Conservation (phyloP, 2,329 filamentous ascomycete species). For the Diaporthe vexans region DNA sequence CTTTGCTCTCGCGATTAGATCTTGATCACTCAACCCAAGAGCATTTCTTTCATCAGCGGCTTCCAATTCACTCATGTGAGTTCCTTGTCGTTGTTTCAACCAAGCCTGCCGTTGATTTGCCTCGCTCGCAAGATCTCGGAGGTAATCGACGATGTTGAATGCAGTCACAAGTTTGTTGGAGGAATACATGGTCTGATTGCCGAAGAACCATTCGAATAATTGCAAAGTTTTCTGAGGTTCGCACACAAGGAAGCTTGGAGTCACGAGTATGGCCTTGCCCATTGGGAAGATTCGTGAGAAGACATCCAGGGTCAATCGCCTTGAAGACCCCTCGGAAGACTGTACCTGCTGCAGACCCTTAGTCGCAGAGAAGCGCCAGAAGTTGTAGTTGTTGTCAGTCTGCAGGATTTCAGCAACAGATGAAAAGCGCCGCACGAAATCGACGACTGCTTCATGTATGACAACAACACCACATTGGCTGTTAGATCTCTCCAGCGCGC, state of each 20-base stretch:
- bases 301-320: not conserved
- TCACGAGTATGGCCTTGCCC: slow-evolving; percentile 61
- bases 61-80: slow-evolving; percentile 26
- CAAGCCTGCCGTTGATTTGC: slow-evolving; percentile 46
- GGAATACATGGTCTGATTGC: slow-evolving; percentile 43
- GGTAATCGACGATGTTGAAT: slow-evolving; percentile 52
- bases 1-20: slow-evolving; percentile 36
- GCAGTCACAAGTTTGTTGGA: slow-evolving; percentile 53
- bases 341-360: slow-evolving; percentile 47
- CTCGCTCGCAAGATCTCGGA: slow-evolving; percentile 53
- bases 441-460: slow-evolving; percentile 59
- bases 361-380: slow-evolving; percentile 59
- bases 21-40: slow-evolving; percentile 36
- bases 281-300: slow-evolving; percentile 58
- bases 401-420: slow-evolving; percentile 52
- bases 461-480: slow-evolving; percentile 53
- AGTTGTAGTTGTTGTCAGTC: slow-evolving; percentile 46
- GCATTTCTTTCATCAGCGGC: slow-evolving; percentile 27
- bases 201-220: slow-evolving; percentile 58
- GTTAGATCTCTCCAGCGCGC: slow-evolving; percentile 51
- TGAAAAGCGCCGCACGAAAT: slow-evolving; percentile 57
- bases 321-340: slow-evolving; percentile 46
- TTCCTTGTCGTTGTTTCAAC: slow-evolving; percentile 40
- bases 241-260: slow-evolving; percentile 63
- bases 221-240: slow-evolving; percentile 56